Base-by-base conservation (phyloP, 1,284 basidiomycete genomes). In the Papiliotrema terrestris region DNA sequence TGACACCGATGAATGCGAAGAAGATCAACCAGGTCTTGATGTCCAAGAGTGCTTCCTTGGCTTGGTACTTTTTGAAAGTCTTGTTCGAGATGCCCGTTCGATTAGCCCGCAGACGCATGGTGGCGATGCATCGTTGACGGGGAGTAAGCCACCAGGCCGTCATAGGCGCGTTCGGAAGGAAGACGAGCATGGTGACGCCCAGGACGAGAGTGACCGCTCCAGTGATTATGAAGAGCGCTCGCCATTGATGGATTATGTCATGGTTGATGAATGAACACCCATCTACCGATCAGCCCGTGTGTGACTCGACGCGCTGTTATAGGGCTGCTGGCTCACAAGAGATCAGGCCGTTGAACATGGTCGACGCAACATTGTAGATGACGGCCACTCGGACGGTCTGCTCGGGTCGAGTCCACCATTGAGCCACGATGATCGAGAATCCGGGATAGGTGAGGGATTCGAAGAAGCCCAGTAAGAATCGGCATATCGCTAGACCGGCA, bases 71-170 rank as follows among this genome's bases (percentile, higher is more conserved):
- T 45, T 62, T 60, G 29, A 39, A 37, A 9, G 51, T 20, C 37
- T 44, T 17, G n/a, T 59, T 62, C 32, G 57, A 54, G 37, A 66
- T 52, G 11, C 67, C 67, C 0, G 67, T 66, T 3, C 55, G 49
- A 48, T 63, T 64, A 13, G 20, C 38, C 2, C 51, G 55, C 17
- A 56, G 13, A 20, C 62, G 55, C 37, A 49, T 46, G 1, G 53
- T 37, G 20, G 60, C 60, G 36, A 64, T 62, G 36, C 54, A 55
- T 9, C 54, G 59, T 41, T 69, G 55, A 9, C 67, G 55, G 8
- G 49, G 39, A 19, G 59, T 65, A 41, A 69, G 57, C 63, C 65
- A 69, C 57, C 64, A 59, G 2, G 65, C 61, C 19, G 50, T 52
- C 4, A 52, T 51, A 0, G 67, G 65, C 2, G 51, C 55, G 42